Evolutionary conservation across 441 rosid species (phyloP), one percentile per base, ranked within the genome.

Genomic region (Croton laevigatus): DNA sequence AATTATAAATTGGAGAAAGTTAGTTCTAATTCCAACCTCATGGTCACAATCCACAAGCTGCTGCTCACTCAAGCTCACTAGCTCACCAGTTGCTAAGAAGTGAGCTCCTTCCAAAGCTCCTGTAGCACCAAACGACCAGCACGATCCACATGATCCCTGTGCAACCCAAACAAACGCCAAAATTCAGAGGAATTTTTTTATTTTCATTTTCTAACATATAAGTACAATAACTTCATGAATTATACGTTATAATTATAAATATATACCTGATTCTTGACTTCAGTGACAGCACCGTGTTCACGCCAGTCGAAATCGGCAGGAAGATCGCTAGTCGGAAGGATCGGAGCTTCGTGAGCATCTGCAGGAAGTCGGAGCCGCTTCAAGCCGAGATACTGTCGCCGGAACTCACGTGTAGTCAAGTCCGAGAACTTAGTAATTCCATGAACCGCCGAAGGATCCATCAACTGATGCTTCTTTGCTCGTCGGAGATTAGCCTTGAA

Each of bases 11-110:
- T 20, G 19, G 5, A 23, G 38, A 27, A 23, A 1, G 12, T 32
- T 37, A 8, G 23, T 19, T 40, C 71, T 44, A 8, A 36, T 19
- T 40, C 71, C 27, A 78, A 94, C 99, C 99, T 94, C 98, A 20
- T 94, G 99, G 69, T 92, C 98, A 70, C 99, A 94, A 64, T 94
- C 99, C 72, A 94, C 99, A 60, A 94, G 97, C 80, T 94, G 98
- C 72, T 94, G 99, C 78, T 94, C 99, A 12, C 99, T 94, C n/a
- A 94, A 94, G 88, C 94, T 92, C 52, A 80, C 91, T 11, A 89
- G 93, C 55, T 92, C 79, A 14, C 96, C 97, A 7, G 98, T 89
- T 0, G 96, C 79, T 37, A 94, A 84, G 73, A 73, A 94, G 70
- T 92, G 80, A 68, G 98, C 94, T 68, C 99, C 97, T 88, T 94